A percentile compares a stretch with the other conserved stretches of the same genome.
Conservation (phyloP, 2,329 filamentous ascomycete genomes). For the Fusarium tricinctum region DNA sequence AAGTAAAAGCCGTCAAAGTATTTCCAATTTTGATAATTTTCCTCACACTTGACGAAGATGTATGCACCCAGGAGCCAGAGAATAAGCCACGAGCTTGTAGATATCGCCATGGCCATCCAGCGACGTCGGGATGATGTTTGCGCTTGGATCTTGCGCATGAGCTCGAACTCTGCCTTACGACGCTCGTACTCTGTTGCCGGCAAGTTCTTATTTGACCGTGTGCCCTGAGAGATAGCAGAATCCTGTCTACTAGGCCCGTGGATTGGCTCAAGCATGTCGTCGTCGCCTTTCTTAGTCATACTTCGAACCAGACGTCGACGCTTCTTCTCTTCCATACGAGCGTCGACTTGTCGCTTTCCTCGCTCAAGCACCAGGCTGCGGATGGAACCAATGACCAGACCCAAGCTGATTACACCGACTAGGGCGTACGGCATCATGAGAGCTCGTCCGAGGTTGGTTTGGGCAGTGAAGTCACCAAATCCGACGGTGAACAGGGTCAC, state of each 20-base stretch:
- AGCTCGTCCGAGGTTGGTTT: constrained; percentile 71
- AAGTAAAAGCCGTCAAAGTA: constrained; percentile 92
- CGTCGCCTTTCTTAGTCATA: constrained; percentile 62
- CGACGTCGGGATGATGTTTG: constrained; percentile 74
- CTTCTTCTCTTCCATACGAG: constrained; percentile 72
- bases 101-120: constrained; percentile 81
- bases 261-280: constrained; percentile 66
- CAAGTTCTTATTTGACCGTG: constrained; percentile 21
- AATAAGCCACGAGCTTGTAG: constrained; percentile 75
- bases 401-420: constrained; percentile 85
- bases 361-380: constrained; percentile 74
- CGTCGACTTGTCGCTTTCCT: constrained; percentile 66
- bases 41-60: constrained; percentile 73
- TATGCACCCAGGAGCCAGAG: constrained; percentile 86
- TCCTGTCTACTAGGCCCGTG: constrained; percentile 27
- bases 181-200: constrained; percentile 66
- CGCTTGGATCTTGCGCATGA: constrained; percentile 85
- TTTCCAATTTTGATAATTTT: constrained; percentile 69
- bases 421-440: constrained; percentile 88
- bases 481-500: constrained; percentile 77
- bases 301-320: constrained; percentile 63
- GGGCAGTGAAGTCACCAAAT: constrained; percentile 68
- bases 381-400: constrained; percentile 86
- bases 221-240: constrained; percentile 15
- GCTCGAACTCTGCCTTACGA: constrained; percentile 77